Evolutionary conservation across 1,284 basidiomycete genomes (phyloP).

Genomic region (Ceratobasidium sp.): DNA sequence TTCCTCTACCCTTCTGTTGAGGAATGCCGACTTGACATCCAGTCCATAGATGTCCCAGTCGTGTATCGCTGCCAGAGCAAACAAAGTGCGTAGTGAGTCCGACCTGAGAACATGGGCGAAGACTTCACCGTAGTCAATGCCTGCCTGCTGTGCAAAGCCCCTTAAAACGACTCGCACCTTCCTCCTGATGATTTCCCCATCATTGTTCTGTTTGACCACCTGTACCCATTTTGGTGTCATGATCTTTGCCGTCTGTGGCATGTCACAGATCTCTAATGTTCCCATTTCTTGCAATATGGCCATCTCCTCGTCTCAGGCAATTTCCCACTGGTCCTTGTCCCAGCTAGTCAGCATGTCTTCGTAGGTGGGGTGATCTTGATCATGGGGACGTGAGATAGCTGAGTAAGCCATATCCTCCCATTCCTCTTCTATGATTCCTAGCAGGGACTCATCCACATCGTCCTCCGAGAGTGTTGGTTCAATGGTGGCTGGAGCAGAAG

Average conservation of each 20-base stretch:
- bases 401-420: too few species aligned
- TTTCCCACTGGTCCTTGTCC: too few species aligned
- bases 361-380: too few species aligned
- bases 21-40: conserved; percentile 54
- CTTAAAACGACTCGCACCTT: conserved; percentile 56
- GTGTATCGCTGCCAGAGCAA: background rate
- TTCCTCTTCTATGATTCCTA: too few species aligned
- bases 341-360: too few species aligned
- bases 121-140: conserved; percentile 49
- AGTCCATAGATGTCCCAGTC: conserved; percentile 47
- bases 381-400: too few species aligned
- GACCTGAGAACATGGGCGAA: conserved; percentile 46
- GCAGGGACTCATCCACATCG: too few species aligned
- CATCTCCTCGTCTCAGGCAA: too few species aligned
- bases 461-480: too few species aligned
- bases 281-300: too few species aligned
- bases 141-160: conserved; percentile 54
- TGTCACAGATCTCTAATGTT: too few species aligned
- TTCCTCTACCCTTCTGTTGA: conserved; percentile 52
- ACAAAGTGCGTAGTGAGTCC: conserved; percentile 6
- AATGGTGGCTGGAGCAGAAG: too few species aligned
- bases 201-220: conserved; percentile 51
- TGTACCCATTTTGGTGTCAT: conserved; percentile 51
- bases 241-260: background rate
- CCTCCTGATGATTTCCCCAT: conserved; percentile 51